Evolutionary conservation across 2,329 filamentous ascomycete species (phyloP), one percentile per base, ranked within the genome.

Genomic region (Xylariomycetidae sp.): DNA sequence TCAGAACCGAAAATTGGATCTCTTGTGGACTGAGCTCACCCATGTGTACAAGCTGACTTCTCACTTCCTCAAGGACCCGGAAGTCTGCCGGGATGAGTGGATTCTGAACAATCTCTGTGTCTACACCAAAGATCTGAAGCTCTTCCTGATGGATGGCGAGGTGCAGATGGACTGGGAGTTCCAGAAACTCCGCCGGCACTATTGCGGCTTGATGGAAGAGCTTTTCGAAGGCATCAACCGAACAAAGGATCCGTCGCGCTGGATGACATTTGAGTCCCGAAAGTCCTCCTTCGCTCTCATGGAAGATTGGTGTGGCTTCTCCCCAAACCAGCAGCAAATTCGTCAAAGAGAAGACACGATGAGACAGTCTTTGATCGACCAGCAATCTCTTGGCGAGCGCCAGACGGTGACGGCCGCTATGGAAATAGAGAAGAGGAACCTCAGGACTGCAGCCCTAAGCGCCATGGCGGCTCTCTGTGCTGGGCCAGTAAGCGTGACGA

Each of bases 291-390:
- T 98, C 54, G 82, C 89, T 1, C 65, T 98, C 29, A 96, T 98
- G 89, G 92, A 98, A 60, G 90, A 96, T 45, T 98, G 93, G 93
- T 98, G 92, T 56, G 92, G 92, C 3, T 95, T 93, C 57, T 95
- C 89, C 6, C 87, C 89, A 0, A 95, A 95, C 44, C 87, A 93
- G 54, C 70, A 66, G 10, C 85, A 93, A 44, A 85, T 95, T 25
- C 76, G 81, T 5, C 79, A 82, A 37, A 74, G 87, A 40, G 89
- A 95, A 59, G 84, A 94, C 41, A 83, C 76, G 22, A 93, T 95
- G 82, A 75, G 86, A 26, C 84, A 89, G 47, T 86, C 85, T 3
- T 72, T 92, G 45, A 79, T 94, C 22, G 79, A 90, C 32, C 82
- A 87, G 35, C 85, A 92, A 36, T 77, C 82, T 14, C 60, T 81